Percentiles rank a stretch among this genome's conserved stretches.
Conservation (phyloP, 805 yeast genomes). For the Ascoidea tarda region DNA sequence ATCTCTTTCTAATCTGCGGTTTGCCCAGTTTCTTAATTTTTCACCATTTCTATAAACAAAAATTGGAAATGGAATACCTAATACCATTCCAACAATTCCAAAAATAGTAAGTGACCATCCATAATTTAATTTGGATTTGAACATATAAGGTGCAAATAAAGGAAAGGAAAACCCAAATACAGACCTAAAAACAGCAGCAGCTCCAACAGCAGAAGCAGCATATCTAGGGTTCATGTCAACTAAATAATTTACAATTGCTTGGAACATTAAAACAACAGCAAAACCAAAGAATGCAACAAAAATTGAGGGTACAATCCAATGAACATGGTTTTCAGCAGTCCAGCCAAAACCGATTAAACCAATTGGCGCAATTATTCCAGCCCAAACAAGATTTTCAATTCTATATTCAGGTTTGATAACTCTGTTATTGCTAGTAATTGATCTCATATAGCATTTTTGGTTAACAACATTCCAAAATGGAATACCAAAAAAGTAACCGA, state of each 20-base stretch:
- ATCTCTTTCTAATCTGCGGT: slow-evolving; percentile 28
- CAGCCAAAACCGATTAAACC: slow-evolving; percentile 65
- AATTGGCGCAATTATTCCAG: slow-evolving; percentile 38
- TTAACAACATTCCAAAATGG: slow-evolving; percentile 31
- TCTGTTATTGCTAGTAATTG: slow-evolving; percentile 31
- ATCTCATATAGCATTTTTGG: slow-evolving; percentile 23
- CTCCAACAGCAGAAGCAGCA: slow-evolving; percentile 58
- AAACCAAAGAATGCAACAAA: slow-evolving; percentile 50
- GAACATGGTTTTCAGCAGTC: slow-evolving; percentile 42
- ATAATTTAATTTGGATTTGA: slow-evolving; percentile 33
- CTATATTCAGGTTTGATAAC: slow-evolving; percentile 48
- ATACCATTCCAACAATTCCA: slow-evolving; percentile 37
- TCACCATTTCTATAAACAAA: slow-evolving; percentile 44
- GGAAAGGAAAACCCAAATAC: slow-evolving; percentile 60
- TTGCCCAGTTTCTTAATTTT: slow-evolving; percentile 42
- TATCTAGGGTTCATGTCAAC: slow-evolving; percentile 58
- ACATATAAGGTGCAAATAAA: slow-evolving; percentile 46
- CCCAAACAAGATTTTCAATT: slow-evolving; percentile 33
- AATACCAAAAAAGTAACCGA: slow-evolving; percentile 39
- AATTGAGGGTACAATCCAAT: slow-evolving; percentile 49
- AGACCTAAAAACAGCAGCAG: slow-evolving; percentile 56
- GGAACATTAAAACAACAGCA: slow-evolving; percentile 50
- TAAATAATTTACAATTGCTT: slow-evolving; percentile 50
- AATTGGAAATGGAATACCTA: slow-evolving; percentile 59
- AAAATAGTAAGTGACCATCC: slow-evolving; percentile 63